These are phyloP conservation scores for Chaetomiaceae sp. DNA, from an alignment of 2,329 filamentous ascomycete species.

Conservation along the genomic window DNA sequence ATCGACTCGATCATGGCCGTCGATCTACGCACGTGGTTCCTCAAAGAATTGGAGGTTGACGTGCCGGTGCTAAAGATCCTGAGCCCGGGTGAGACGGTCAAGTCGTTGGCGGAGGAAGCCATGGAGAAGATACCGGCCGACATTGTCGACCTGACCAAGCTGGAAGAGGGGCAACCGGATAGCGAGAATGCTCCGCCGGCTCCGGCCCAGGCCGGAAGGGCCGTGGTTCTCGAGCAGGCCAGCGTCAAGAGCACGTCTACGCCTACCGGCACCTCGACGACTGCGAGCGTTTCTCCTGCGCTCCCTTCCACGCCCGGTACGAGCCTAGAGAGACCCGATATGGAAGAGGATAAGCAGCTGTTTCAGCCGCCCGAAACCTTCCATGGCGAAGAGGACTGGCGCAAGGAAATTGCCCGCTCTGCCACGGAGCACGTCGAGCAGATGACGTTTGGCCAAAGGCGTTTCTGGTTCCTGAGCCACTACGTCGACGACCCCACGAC, in stretches of 20 bases:
- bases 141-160: not conserved
- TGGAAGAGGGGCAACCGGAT: not conserved
- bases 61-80: constrained; percentile 34
- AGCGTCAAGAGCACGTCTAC: no score
- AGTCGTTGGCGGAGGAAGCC: constrained; percentile 19
- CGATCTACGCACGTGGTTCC: constrained; percentile 38
- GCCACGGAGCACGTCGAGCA: not conserved
- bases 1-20: constrained; percentile 33
- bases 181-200: no score
- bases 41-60: constrained; percentile 31
- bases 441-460: constrained; percentile 32
- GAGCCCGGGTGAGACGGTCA: constrained; percentile 7
- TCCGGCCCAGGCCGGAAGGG: no score
- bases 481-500: constrained; percentile 36
- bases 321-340: no score
- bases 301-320: no score
- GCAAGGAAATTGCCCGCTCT: not conserved
- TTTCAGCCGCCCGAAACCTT: not conserved
- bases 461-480: constrained; percentile 39
- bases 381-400: not conserved
- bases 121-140: constrained; percentile 28
- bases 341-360: not conserved
- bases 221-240: no score
- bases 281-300: no score
- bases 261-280: no score